Percentiles rank a stretch among this genome's conserved stretches.
Conservation (phyloP, 805 yeast genomes). For the Maudiozyma turicensis region DNA sequence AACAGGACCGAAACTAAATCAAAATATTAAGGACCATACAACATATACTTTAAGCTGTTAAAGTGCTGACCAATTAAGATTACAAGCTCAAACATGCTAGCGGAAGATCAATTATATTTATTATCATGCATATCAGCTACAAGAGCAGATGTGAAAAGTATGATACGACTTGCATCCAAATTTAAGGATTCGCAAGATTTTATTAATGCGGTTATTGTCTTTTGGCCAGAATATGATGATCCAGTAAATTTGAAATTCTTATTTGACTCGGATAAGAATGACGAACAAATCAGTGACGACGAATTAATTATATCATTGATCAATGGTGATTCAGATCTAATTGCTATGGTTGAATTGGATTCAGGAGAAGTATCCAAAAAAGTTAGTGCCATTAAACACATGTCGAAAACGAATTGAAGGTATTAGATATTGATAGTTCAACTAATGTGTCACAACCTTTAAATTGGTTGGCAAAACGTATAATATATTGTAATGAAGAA, state of each 20-base stretch:
- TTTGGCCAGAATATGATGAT: slow-evolving; percentile 28
- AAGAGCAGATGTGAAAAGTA: slow-evolving; percentile 10
- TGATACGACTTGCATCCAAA: slow-evolving; percentile 4
- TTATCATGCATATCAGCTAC: slow-evolving; percentile 19
- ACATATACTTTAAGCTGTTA: neutral
- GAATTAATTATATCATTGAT: slow-evolving; percentile 26
- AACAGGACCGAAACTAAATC: too few species aligned
- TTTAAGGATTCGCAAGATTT: slow-evolving; percentile 9
- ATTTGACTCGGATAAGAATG: slow-evolving; percentile 3
- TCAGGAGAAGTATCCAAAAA: slow-evolving; percentile 9
- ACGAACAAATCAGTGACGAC: slow-evolving; percentile 9
- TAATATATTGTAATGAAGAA: slow-evolving; percentile 16
- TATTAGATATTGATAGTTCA: slow-evolving; percentile 2
- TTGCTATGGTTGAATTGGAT: slow-evolving; percentile 20
- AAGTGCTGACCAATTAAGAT: neutral
- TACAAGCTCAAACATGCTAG: slow-evolving; percentile 3
- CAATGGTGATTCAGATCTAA: slow-evolving; percentile 11
- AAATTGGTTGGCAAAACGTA: slow-evolving; percentile 20
- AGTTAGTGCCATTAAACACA: slow-evolving; percentile 7
- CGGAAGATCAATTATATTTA: slow-evolving; percentile 17
- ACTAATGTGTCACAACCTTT: neutral
- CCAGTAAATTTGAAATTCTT: slow-evolving; percentile 14
- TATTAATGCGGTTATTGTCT: slow-evolving; percentile 16
- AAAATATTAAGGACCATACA: too few species aligned
- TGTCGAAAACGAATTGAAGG: slow-evolving; percentile 8